Base-by-base conservation (phyloP, 768 basidiomycete genomes). In the Boletus sp. region DNA sequence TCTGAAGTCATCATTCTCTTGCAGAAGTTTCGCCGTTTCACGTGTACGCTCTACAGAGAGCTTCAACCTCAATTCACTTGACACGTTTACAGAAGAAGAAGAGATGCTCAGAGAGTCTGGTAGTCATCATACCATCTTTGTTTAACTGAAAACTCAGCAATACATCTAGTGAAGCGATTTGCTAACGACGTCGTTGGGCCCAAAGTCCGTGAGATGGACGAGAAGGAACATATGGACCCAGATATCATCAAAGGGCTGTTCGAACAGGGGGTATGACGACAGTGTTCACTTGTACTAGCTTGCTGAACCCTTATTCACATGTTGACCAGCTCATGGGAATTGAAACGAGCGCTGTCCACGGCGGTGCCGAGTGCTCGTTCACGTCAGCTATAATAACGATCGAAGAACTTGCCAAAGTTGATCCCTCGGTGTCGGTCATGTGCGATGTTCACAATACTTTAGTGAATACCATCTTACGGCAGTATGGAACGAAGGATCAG, bases 401-500 rank as follows among this genome's bases (percentile, higher is more conserved):
- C 45, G 97, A 99, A 66, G 97, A 99, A 71, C 87, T 99, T 30
- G 96, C 97, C 35, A 94, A 92, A 67, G 79, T 98, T 37, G 97
- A 99, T 71, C 93, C 97, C 0, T 92, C 92, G 4, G 96, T 99
- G 15, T 97, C 95, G 5, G 97, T 98, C 29, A 76, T 96, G 71
- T 95, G 92, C 63, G 97, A 99, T 68, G 97, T 99, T 5, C 97
- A 99, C 80, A 98, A 98, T 72, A 99, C 97, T 12, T 85, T 99
- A 39, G 92, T 98, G 61, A 96, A 98, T 76, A 97, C 96, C 36
- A 87, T 98, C 63, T 73, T 98, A 64, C 85, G 96, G 56, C 85
- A 84, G 64, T 90, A 97, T 67, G 96, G 86, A 2, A 89, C 84
- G 7, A 79, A 89, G 60, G 89, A 87, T 65, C 89, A 98, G 67